A percentile compares a stretch with the other conserved stretches of the same genome.
These are phyloP conservation scores for Blastobotrys buckinghamii DNA, from an alignment of 1,139 yeast genomes.

Conservation along the genomic window DNA sequence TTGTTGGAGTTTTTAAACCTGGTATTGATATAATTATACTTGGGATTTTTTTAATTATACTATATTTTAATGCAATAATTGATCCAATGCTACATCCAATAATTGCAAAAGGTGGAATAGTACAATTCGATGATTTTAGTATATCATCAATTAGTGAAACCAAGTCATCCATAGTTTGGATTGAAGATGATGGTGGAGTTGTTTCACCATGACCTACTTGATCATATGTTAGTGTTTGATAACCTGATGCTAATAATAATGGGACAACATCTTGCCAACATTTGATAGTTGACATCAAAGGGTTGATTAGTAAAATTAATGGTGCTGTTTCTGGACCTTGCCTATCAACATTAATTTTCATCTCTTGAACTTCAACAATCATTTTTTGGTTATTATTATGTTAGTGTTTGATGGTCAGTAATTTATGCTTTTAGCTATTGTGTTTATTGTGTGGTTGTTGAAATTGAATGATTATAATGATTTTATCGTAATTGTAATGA, in stretches of 20 bases:
- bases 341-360: background rate
- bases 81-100: constrained; percentile 3
- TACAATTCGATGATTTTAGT: background rate
- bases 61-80: constrained; percentile 1
- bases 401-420: background rate
- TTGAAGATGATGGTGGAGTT: background rate
- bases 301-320: background rate
- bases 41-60: background rate
- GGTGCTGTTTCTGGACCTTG: background rate
- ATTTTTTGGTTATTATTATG: background rate
- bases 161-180: background rate
- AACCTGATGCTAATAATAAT: background rate
- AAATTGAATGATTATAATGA: too few species aligned
- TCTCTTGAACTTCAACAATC: background rate
- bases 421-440: background rate
- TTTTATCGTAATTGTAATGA: too few species aligned
- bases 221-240: constrained; percentile 2
- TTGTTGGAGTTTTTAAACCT: background rate
- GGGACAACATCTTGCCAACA: constrained; percentile 1
- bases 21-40: background rate
- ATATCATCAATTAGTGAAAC: background rate
- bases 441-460: background rate
- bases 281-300: background rate
- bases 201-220: constrained; percentile 6
- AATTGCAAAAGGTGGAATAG: background rate